Evolutionary conservation across 2,329 filamentous ascomycete genomes (phyloP).

Genomic region (Periglandula ipomoeae): DNA sequence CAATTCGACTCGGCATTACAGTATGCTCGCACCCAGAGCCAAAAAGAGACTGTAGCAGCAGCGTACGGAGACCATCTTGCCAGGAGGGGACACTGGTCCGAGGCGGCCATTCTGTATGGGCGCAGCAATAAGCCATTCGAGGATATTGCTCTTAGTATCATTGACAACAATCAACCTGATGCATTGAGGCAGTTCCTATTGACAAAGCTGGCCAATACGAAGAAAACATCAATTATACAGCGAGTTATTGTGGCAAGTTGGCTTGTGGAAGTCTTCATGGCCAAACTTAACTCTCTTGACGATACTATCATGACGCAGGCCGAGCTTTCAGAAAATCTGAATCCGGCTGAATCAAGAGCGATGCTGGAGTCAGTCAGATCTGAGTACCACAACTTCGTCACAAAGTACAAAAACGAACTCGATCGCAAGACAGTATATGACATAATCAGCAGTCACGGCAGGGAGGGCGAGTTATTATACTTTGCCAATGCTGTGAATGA

Average conservation of each 20-base stretch:
- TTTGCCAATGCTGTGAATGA: conserved; percentile 86
- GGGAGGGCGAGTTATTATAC: conserved; percentile 85
- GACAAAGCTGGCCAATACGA: conserved; percentile 72
- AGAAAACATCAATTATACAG: conserved; percentile 83
- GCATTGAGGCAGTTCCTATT: conserved; percentile 83
- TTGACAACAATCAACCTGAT: conserved; percentile 84
- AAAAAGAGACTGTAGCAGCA: conserved; percentile 86
- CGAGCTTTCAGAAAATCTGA: conserved; percentile 64
- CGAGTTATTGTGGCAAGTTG: conserved; percentile 90
- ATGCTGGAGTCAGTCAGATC: conserved; percentile 61
- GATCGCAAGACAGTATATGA: conserved; percentile 92
- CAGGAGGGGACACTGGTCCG: conserved; percentile 68
- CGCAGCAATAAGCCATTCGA: conserved; percentile 96
- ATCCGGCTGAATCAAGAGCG: conserved; percentile 60
- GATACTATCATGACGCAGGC: conserved; percentile 88
- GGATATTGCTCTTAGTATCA: conserved; percentile 83
- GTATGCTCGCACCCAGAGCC: conserved; percentile 68
- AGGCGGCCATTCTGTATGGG: conserved; percentile 85
- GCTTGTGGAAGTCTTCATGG: conserved; percentile 95
- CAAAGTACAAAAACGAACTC: conserved; percentile 75
- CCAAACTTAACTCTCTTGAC: conserved; percentile 87
- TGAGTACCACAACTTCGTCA: conserved; percentile 84
- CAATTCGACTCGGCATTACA: conserved; percentile 82
- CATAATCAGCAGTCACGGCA: conserved; percentile 87
- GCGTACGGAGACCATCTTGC: conserved; percentile 86